Base-by-base conservation (phyloP, 139 green algal species). In the Pycnococcus provasolii region DNA sequence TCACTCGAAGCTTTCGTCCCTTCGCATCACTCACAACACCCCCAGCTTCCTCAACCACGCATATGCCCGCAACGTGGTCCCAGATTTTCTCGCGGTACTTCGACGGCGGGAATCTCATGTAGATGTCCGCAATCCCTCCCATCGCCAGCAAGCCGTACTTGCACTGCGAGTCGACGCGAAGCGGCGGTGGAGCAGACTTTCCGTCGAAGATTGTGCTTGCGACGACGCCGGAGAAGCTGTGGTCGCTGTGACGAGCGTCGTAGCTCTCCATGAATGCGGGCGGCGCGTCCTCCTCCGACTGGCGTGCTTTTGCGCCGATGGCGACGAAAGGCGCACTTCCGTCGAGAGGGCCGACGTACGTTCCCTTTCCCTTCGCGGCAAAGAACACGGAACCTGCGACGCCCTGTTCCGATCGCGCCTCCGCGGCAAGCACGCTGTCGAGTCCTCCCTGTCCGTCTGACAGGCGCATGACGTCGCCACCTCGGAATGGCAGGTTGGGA, bases 1-100 rank as follows among this genome's bases (percentile, higher is more conserved):
- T 26, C 26, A 26, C 26, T 26, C 53, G 92, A 98, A 75, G 89
- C 86, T 67, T 82, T 98, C 39, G 80, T 26, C 78, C 78, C 15
- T 60, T 66, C 43, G 78, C 75, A 53, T 83, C 78, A 0, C 66
- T 78, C 3, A 82, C 76, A 3, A 72, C 47, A 6, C 78, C 78
- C 3, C 78, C 78, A 2, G 78, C 78, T 62, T 83, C 78, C 51
- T 83, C 75, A 43, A 83, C 75, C 42, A 82, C 69, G 40, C 82
- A 69, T 40, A 75, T 71, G 40, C 78, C 78, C 3, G 76, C 78
- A 42, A 76, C 78, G 55, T 83, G 78, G 65, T 83, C 78, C 78
- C 78, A 83, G n/a, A 76, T 66, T 52, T 68, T 65, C 71, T 83
- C 77, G 50, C 69, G 67, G 70, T 83, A 83, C 3, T 37, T 58